phyloP scores from a whole-genome alignment of 495 filamentous ascomycete species.

The Melanomma pulvis-pyrius region DNA sequence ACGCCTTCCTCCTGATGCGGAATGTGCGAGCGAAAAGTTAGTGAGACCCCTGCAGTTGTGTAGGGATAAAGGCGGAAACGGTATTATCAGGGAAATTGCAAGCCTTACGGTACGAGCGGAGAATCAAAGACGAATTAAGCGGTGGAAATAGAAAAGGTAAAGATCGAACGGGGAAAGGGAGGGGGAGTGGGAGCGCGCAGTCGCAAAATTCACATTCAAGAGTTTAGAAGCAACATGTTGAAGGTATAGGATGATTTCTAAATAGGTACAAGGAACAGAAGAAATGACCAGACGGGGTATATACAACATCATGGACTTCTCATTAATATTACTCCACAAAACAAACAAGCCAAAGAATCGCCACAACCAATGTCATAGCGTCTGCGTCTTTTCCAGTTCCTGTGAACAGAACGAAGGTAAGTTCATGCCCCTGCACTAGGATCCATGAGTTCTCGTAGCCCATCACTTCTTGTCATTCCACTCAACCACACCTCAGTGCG shows the following conservation, averaged over 20 bases:
- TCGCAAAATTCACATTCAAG: neutral
- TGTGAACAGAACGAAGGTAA: too few species aligned
- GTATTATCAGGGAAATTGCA: neutral
- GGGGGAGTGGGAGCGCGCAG: neutral
- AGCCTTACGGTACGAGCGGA: neutral
- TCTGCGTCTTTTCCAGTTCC: too few species aligned
- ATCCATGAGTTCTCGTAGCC: neutral
- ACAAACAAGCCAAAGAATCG: neutral
- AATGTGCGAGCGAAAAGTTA: neutral
- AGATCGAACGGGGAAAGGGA: too few species aligned
- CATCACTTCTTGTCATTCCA: neutral
- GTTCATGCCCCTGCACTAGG: neutral
- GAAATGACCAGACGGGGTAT: slow-evolving; percentile 22
- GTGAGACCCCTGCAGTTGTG: neutral
- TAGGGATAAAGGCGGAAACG: neutral
- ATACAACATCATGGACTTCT: slow-evolving; percentile 20
- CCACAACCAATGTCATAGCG: neutral
- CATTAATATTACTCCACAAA: slow-evolving; percentile 16
- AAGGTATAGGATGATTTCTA: neutral
- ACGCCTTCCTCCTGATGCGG: neutral
- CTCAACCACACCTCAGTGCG: neutral
- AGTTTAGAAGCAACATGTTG: neutral
- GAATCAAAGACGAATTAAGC: too few species aligned
- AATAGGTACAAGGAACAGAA: neutral
- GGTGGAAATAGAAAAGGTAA: too few species aligned